Base-by-base conservation (phyloP, 805 yeast species). In the Ogataea pilisensis region DNA sequence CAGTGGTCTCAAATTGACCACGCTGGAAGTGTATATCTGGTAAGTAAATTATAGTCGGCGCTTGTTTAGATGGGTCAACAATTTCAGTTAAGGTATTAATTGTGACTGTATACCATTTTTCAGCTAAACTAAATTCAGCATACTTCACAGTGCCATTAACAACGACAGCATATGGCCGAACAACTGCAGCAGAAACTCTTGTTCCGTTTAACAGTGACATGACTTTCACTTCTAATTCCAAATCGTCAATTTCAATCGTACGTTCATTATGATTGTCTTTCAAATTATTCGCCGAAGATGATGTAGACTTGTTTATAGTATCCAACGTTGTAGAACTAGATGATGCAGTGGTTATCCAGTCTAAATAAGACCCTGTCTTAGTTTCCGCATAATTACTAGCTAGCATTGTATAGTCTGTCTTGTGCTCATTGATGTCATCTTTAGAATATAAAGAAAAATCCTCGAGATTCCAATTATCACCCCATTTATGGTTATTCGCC, bases 391-490 rank as follows among this genome's bases (percentile, higher is more conserved):
- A 49, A 17, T 35, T 37, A 9, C 49, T 40, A 8, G 41, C 5
- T 3, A 35, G 32, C 43, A 53, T 14, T 8, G 39, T 39, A 21
- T 49, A 49, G 8, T 45, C 45, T 3, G n/a, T 16, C 17, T 45
- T 44, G 8, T n/a, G 22, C 44, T 51, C 48, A 20, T 43, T 41
- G 45, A 39, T 56, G 42, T 83, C 88, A 45, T 82, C 89, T 3
- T 69, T 63, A 2, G 93, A 82, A 84, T 83, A 91, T 42, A 91
- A 75, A 1, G 96, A 85, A 58, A 91, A 82, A 61, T 91, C 98
- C 57, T 91, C 99, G 50, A 88, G 80, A 54, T 91, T 91, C 95
- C 97, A 91, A 20, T 73, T 60, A 61, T 91, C 99, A 0, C 99
- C 99, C 82, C 85, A 80, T 55, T 75, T 65, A 63, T 93, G 95